Percentiles rank a stretch among this genome's conserved stretches.
Conservation (phyloP, 192 early-diverging fungal genomes). For the Gonapodya sp. region DNA sequence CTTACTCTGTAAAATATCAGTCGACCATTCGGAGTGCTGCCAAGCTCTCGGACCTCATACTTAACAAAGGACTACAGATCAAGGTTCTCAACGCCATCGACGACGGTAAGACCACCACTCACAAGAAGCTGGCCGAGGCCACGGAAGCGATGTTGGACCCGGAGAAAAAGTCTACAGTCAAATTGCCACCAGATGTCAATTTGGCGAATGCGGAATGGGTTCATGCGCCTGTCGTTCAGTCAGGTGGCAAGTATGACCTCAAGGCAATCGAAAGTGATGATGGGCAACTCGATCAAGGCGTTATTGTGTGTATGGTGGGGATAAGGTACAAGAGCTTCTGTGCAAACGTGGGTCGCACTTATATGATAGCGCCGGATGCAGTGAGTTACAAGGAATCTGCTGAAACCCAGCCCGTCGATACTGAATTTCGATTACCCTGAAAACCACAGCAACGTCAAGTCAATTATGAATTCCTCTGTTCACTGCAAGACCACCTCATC, state of each 20-base stretch:
- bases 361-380: constrained; percentile 84
- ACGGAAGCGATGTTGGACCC: constrained; percentile 57
- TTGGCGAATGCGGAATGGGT: constrained; percentile 76
- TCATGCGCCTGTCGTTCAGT: constrained; percentile 89
- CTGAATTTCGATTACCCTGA: constrained; percentile 12
- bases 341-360: constrained; percentile 88
- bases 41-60: constrained; percentile 57
- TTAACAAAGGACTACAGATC: constrained; percentile 80
- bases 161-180: constrained; percentile 39
- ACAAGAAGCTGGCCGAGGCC: constrained; percentile 65
- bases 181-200: constrained; percentile 57
- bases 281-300: constrained; percentile 72
- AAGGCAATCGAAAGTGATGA: constrained; percentile 62
- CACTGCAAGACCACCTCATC: constrained; percentile 69
- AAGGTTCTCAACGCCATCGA: constrained; percentile 83
- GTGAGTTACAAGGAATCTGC: constrained; percentile 17
- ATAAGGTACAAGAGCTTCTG: constrained; percentile 91
- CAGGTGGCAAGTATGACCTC: constrained; percentile 88
- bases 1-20: constrained; percentile 24
- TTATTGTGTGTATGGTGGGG: constrained; percentile 86
- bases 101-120: constrained; percentile 73
- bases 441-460: constrained; percentile 60
- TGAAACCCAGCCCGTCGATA: constrained; percentile 11
- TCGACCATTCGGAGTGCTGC: constrained; percentile 61
- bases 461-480: constrained; percentile 85